Base-by-base conservation (phyloP, 1,139 yeast genomes). In the Meyerozyma guilliermondii region DNA sequence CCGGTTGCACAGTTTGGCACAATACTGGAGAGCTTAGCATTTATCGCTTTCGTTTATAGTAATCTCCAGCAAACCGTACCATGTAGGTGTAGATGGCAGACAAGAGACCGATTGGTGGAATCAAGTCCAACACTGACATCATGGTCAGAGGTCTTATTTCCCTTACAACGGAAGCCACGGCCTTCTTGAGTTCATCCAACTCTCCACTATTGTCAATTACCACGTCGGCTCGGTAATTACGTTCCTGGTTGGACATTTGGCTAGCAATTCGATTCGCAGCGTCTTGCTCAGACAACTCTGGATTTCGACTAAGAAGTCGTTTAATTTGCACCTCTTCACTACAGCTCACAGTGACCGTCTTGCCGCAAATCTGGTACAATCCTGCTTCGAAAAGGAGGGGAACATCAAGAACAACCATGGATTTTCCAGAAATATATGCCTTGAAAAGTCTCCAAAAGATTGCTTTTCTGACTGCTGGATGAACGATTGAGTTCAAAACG, bases 11-110 rank as follows among this genome's bases (percentile, higher is more conserved):
- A 88, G 91, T 65, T 74, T 94, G 60, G 97, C 98, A 0, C 98
- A 94, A 59, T 94, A 94, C 59, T 92, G 98, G 98, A 67, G 98
- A 48, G 91, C 97, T 0, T 91, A 58, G 60, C 28, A n/a, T n/a
- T 28, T n/a, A 29, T 4, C 33, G 7, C 33, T 29, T 29, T 18
- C 16, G 14, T 7, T 29, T 29, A 14, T 29, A 29, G 33, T 29
- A 29, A 29, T 29, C 33, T 8, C 33, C 16, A 14, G 33, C 33
- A 29, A 29, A 29, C 5, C 36, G 24, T 18, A 33, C 36, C n/a
- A 17, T 7, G 16, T 18, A 33, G 20, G 56, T 50, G 38, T 47
- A 39, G 2, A 62, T 30, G 0, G 69, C 76, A 3, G 71, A 62
- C 4, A 63, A 27, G 0, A 69, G 4, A 0, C 65, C 76, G 47